A percentile compares a stretch with the other conserved stretches of the same genome.
Evolutionary conservation across 257 asterid genomes (phyloP).

Genomic region (Voacanga thouarsii): DNA sequence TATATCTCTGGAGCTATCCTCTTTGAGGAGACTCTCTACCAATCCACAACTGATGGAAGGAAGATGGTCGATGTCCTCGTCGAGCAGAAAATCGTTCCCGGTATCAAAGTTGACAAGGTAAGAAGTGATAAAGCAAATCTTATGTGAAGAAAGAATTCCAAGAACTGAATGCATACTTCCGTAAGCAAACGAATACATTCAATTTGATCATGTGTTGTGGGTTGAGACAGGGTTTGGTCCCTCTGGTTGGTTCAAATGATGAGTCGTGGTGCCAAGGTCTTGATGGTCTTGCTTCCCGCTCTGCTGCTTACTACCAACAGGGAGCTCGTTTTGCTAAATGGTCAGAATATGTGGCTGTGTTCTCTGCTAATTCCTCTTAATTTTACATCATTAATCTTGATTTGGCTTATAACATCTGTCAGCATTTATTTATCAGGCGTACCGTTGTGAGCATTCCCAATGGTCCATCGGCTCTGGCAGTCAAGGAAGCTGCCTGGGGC

Average conservation of each 20-base stretch:
- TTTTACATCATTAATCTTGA: neutral
- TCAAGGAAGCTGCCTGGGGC: constrained; percentile 99
- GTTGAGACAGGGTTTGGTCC: constrained; percentile 74
- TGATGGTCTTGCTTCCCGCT: constrained; percentile 97
- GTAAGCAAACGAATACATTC: neutral
- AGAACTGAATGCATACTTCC: neutral
- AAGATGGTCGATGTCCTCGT: constrained; percentile 80
- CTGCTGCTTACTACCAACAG: constrained; percentile 97
- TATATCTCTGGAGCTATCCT: constrained; percentile 91
- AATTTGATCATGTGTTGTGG: neutral
- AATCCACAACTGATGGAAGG: constrained; percentile 71
- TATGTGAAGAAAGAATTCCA: neutral
- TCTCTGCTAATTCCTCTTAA: neutral
- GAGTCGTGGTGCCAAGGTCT: constrained; percentile 99
- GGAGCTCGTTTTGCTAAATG: constrained; percentile 98
- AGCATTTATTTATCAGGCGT: constrained; percentile 53
- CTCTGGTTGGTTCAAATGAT: constrained; percentile 83
- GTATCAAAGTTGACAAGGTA: constrained; percentile 94
- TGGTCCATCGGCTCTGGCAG: constrained; percentile 92
- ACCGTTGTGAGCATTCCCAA: constrained; percentile 95
- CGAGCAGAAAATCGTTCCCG: constrained; percentile 81
- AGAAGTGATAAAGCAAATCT: neutral
- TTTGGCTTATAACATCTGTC: neutral
- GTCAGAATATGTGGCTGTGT: constrained; percentile 20
- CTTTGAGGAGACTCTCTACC: constrained; percentile 91